phyloP scores from a whole-genome alignment of 805 yeast genomes.

The Teunomyces panamensis region DNA sequence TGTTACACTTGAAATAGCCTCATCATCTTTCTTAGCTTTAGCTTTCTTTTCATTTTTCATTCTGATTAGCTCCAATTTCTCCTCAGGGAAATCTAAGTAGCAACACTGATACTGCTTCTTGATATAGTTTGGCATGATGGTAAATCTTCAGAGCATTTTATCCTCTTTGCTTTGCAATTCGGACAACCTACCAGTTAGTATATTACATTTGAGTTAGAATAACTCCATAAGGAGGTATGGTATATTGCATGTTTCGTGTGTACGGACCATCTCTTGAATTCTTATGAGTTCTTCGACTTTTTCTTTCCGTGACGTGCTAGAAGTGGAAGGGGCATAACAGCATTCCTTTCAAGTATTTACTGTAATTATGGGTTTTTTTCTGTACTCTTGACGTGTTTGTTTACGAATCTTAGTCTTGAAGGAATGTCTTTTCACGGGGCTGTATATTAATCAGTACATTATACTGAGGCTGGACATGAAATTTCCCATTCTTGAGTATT shows the following conservation, averaged over 20 bases:
- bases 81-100: slow-evolving; percentile 39
- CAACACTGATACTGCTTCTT: slow-evolving; percentile 40
- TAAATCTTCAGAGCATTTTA: slow-evolving; percentile 43
- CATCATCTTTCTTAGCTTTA: neutral
- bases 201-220: neutral
- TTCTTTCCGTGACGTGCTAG: slow-evolving; percentile 11
- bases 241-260: too few relatives aligned
- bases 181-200: slow-evolving; percentile 32
- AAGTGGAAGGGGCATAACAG: slow-evolving; percentile 1
- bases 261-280: slow-evolving; percentile 23
- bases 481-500: too few relatives aligned
- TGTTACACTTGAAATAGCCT: neutral
- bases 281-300: slow-evolving; percentile 24
- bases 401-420: neutral
- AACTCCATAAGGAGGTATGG: neutral
- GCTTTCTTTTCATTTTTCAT: slow-evolving; percentile 28
- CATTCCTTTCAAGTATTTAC: neutral
- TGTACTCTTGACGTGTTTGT: neutral
- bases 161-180: slow-evolving; percentile 41
- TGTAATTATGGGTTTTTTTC: neutral
- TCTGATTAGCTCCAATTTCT: slow-evolving; percentile 31
- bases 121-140: slow-evolving; percentile 38
- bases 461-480: too few relatives aligned
- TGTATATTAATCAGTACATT: neutral
- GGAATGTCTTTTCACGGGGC: neutral